A percentile compares a stretch with the other conserved stretches of the same genome.
phyloP scores from a whole-genome alignment of 2,329 filamentous ascomycete genomes.

The Camillea tinctor region DNA sequence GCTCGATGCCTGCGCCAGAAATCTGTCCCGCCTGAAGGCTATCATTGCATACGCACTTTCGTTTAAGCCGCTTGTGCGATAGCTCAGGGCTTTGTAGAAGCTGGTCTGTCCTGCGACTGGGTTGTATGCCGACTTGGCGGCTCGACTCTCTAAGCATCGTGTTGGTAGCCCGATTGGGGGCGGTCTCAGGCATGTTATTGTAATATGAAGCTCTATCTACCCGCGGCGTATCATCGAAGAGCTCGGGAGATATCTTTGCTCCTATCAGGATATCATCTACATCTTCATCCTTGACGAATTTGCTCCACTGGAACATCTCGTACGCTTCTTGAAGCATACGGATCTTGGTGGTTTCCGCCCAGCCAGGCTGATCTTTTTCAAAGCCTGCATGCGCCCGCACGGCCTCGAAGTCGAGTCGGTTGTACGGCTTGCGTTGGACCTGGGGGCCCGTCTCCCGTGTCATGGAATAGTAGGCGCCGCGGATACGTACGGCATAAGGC shows the following conservation, averaged over 20 bases:
- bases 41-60: background rate
- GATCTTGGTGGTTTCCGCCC: background rate
- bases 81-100: background rate
- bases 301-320: background rate
- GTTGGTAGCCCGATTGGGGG: background rate
- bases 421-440: background rate
- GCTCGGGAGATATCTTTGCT: background rate
- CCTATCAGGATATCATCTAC: background rate
- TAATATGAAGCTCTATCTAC: background rate
- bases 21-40: background rate
- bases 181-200: background rate
- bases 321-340: slow-evolving; percentile 3
- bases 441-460: background rate
- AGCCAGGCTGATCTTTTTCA: background rate
- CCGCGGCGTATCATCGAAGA: background rate
- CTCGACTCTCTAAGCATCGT: background rate
- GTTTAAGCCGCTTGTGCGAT: background rate
- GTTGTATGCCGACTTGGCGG: background rate
- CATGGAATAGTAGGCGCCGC: background rate
- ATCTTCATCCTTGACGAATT: background rate
- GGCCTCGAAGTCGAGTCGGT: slow-evolving; percentile 7
- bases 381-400: background rate
- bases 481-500: background rate
- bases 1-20: background rate
- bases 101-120: background rate